Evolutionary conservation across 495 filamentous ascomycete genomes (phyloP).

Genomic region (Penicillium cinerascens): DNA sequence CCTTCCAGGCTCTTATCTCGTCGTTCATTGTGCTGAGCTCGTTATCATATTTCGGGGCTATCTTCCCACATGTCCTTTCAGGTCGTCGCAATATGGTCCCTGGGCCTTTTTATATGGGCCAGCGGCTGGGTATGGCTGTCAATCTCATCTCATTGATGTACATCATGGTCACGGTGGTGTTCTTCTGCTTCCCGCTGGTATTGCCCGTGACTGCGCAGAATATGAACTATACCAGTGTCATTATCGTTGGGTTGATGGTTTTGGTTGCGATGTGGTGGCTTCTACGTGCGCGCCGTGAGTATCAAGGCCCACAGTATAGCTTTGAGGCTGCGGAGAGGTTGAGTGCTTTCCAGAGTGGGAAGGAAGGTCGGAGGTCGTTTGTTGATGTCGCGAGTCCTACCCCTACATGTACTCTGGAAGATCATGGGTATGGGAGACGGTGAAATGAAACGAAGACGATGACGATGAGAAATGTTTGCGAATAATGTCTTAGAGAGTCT

Average conservation of each 20-base stretch:
- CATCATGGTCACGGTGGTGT: conserved; percentile 62
- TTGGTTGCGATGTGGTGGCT: conserved; percentile 36
- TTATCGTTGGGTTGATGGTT: conserved; percentile 52
- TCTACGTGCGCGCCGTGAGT: conserved; percentile 21
- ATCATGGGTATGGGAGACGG: conserved; percentile 8
- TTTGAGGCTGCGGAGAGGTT: conserved; percentile 30
- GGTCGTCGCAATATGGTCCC: conserved; percentile 58
- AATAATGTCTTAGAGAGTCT: background rate
- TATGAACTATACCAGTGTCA: conserved; percentile 69
- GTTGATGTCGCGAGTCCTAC: conserved; percentile 15
- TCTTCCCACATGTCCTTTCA: conserved; percentile 64
- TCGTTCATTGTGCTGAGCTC: conserved; percentile 74
- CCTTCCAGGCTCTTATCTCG: conserved; percentile 69
- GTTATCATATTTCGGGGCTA: conserved; percentile 66
- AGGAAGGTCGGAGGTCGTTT: conserved; percentile 24
- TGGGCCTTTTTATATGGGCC: conserved; percentile 66
- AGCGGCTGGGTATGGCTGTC: conserved; percentile 50
- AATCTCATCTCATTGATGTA: conserved; percentile 55
- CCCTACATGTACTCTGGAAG: conserved; percentile 2
- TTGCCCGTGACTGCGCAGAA: conserved; percentile 49
- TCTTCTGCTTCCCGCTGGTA: conserved; percentile 68
- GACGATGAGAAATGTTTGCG: background rate
- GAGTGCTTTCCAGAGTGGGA: conserved; percentile 21
- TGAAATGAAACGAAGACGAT: conserved; percentile 4
- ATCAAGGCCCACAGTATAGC: conserved; percentile 33